phyloP scores from a whole-genome alignment of 345 rosid genomes.

The Aethionema arabicum region DNA sequence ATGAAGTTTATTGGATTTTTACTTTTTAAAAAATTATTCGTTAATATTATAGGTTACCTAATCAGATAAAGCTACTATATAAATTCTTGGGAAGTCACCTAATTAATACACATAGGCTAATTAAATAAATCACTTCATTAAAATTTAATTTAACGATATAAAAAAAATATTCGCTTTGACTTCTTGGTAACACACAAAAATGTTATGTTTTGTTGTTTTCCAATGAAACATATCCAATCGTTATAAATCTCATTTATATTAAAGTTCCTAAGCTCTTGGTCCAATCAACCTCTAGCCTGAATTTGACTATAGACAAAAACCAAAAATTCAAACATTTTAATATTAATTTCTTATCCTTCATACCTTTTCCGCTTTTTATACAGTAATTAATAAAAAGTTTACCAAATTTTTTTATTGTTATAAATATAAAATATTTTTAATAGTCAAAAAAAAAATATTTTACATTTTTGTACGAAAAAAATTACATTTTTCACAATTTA shows the following conservation, averaged over 20 bases:
- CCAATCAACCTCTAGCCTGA: slow-evolving; percentile 6
- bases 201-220: slow-evolving; percentile 20
- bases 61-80: slow-evolving; percentile 14
- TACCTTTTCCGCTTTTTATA: no score
- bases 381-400: no score
- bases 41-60: slow-evolving; percentile 30
- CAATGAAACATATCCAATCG: slow-evolving; percentile 19
- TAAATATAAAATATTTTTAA: no score
- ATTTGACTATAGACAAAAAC: not conserved
- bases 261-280: not conserved
- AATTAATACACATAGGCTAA: slow-evolving; percentile 6
- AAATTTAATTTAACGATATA: not conserved
- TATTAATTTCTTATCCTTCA: no score
- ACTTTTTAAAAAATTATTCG: no score
- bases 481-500: no score
- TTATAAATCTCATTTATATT: slow-evolving; percentile 12
- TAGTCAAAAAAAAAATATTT: no score
- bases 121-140: not conserved
- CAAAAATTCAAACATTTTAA: no score
- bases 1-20: no score
- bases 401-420: no score
- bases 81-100: slow-evolving; percentile 31
- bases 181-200: slow-evolving; percentile 31
- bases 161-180: slow-evolving; percentile 15
- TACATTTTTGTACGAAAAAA: no score